Evolutionary conservation across 192 early-diverging fungal species (phyloP).

Genomic region (Irineochytrium annulatum): DNA sequence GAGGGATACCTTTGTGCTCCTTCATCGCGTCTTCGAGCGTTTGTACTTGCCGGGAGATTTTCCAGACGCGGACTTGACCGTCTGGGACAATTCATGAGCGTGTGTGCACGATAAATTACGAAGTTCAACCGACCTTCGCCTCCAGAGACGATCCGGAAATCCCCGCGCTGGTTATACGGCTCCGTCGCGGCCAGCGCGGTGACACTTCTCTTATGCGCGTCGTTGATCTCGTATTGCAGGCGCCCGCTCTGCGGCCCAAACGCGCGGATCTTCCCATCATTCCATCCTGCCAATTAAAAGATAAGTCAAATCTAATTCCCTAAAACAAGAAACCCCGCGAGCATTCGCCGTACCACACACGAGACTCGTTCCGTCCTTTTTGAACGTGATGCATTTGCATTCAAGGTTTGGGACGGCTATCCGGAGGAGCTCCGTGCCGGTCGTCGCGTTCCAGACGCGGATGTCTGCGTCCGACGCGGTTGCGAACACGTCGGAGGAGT

Average conservation of each 20-base stretch:
- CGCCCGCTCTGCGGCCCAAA: constrained; percentile 59
- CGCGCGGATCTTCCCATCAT: constrained; percentile 58
- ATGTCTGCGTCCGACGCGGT: constrained; percentile 57
- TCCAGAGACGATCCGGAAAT: constrained; percentile 53
- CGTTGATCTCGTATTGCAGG: constrained; percentile 54
- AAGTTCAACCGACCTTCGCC: constrained; percentile 35
- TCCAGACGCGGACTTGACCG: constrained; percentile 59
- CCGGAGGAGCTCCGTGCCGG: constrained; percentile 44
- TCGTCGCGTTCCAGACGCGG: constrained; percentile 51
- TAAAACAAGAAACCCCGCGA: neutral
- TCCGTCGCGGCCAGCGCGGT: constrained; percentile 54
- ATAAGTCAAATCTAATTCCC: neutral
- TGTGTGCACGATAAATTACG: neutral
- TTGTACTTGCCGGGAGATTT: constrained; percentile 38
- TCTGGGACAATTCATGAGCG: constrained; percentile 20
- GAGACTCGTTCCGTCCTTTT: constrained; percentile 50
- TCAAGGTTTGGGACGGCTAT: constrained; percentile 58
- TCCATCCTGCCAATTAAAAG: constrained; percentile 48
- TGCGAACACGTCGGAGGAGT: constrained; percentile 53
- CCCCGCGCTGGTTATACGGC: constrained; percentile 34
- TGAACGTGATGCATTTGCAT: constrained; percentile 57
- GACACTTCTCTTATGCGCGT: constrained; percentile 52
- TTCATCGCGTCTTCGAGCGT: constrained; percentile 52
- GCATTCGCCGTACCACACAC: constrained; percentile 31
- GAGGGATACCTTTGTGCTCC: constrained; percentile 48